These are phyloP conservation scores for Xylaria flabelliformis DNA, from an alignment of 495 filamentous ascomycete genomes.

Conservation along the genomic window DNA sequence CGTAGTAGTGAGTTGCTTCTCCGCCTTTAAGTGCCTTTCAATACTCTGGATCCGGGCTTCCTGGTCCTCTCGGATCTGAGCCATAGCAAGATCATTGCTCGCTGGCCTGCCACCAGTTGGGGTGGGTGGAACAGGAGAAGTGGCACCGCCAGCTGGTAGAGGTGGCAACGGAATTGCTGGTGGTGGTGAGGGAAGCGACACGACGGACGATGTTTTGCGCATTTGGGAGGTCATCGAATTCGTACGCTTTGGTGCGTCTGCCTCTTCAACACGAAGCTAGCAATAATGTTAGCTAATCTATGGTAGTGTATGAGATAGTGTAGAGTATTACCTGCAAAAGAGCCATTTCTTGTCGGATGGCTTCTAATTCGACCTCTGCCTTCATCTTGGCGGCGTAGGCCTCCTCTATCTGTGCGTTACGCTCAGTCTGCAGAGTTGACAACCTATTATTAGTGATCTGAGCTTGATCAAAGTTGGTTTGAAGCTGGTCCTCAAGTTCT, in stretches of 20 bases:
- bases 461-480: constrained; percentile 91
- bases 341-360: constrained; percentile 66
- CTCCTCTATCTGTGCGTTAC: constrained; percentile 66
- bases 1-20: constrained; percentile 93
- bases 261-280: constrained; percentile 64
- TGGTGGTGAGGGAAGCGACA: constrained; percentile 87
- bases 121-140: constrained; percentile 50
- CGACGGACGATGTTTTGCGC: constrained; percentile 83
- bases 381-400: constrained; percentile 56
- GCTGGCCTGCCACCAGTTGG: constrained; percentile 66
- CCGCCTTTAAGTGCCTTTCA: constrained; percentile 94
- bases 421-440: constrained; percentile 75
- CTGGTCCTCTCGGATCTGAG: constrained; percentile 87
- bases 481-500: constrained; percentile 97
- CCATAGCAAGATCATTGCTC: constrained; percentile 79
- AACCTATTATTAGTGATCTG: constrained; percentile 79
- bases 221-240: constrained; percentile 74
- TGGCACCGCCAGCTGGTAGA: constrained; percentile 64
- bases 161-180: constrained; percentile 94
- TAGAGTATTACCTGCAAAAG: constrained; percentile 65
- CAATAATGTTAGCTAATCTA: constrained; percentile 37
- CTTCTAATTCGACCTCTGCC: constrained; percentile 62
- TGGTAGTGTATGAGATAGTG: constrained; percentile 2
- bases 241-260: constrained; percentile 67
- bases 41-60: constrained; percentile 94